phyloP scores from a whole-genome alignment of 441 rosid species.

The Brassica balearica region DNA sequence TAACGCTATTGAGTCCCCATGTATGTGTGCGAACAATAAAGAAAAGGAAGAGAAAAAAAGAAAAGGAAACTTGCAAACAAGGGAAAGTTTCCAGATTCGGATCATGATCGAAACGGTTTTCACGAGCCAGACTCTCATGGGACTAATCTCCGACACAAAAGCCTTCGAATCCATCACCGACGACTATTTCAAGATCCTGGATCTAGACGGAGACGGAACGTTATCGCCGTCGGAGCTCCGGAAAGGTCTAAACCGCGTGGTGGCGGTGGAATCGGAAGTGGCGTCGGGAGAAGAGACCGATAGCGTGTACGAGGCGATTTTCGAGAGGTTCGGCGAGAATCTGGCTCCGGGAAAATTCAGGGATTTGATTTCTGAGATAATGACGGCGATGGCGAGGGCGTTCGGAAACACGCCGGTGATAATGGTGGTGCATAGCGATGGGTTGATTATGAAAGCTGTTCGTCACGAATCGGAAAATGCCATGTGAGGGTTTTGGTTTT shows the following conservation, averaged over 20 bases:
- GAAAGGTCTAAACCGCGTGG: conserved; percentile 39
- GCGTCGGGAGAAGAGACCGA: conserved; percentile 39
- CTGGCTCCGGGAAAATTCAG: conserved; percentile 24
- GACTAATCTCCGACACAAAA: conserved; percentile 29
- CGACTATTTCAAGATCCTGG: conserved; percentile 37
- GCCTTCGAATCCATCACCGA: conserved; percentile 34
- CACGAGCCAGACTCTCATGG: conserved; percentile 36
- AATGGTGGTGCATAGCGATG: conserved; percentile 48
- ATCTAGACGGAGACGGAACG: conserved; percentile 39
- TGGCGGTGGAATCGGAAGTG: conserved; percentile 45
- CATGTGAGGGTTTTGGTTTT: conserved; percentile 11
- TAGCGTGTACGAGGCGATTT: conserved; percentile 32
- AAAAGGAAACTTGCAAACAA: neutral
- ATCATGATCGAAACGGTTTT: conserved; percentile 43
- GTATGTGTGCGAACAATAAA: neutral
- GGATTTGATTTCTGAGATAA: conserved; percentile 34
- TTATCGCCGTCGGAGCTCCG: conserved; percentile 41
- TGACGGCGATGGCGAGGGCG: conserved; percentile 43
- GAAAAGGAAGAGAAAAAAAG: neutral
- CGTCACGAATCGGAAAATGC: conserved; percentile 45
- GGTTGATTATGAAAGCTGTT: conserved; percentile 57
- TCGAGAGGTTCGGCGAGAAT: conserved; percentile 42
- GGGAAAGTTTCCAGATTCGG: neutral
- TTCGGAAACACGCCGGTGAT: conserved; percentile 52
- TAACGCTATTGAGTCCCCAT: neutral